Evolutionary conservation across 2,329 filamentous ascomycete species (phyloP).

Genomic region (Pochonia chlamydosporia): DNA sequence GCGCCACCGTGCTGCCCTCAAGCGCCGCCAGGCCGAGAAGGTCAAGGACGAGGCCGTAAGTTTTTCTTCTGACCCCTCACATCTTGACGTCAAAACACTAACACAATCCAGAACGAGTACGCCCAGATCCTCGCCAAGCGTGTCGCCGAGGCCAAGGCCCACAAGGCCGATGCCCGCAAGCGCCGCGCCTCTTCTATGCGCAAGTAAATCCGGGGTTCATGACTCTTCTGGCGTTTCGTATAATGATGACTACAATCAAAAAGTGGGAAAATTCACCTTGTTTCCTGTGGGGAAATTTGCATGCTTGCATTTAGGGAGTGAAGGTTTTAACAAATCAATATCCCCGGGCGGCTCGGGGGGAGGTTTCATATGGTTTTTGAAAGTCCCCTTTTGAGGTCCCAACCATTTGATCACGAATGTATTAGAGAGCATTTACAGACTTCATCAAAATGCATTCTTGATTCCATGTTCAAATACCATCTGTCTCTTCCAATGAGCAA

Average conservation of each 20-base stretch:
- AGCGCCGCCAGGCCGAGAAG: constrained; percentile 95
- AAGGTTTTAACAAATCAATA: constrained; percentile 15
- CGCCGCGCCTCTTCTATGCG: constrained; percentile 91
- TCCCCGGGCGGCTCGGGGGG: constrained; percentile 20
- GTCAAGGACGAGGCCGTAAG: constrained; percentile 98
- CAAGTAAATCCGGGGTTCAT: constrained; percentile 57
- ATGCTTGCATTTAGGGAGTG: constrained; percentile 26
- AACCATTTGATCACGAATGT: constrained; percentile 25
- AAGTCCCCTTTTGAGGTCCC: constrained; percentile 13
- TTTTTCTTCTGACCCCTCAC: constrained; percentile 19
- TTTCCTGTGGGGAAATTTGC: constrained; percentile 23
- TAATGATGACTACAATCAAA: constrained; percentile 22
- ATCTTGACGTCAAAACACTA: constrained; percentile 3
- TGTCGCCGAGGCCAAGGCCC: constrained; percentile 90
- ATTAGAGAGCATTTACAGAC: constrained; percentile 31
- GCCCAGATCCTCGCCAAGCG: constrained; percentile 94
- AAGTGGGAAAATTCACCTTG: constrained; percentile 28
- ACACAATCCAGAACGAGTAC: constrained; percentile 80
- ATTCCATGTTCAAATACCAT: constrained; percentile 9
- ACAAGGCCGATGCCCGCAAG: constrained; percentile 93
- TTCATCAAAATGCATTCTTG: constrained; percentile 25
- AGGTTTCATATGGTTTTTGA: constrained; percentile 13
- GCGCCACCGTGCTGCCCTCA: constrained; percentile 95
- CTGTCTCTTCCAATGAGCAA: too few species aligned
- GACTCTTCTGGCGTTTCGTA: constrained; percentile 18